These are phyloP conservation scores for Leishmania mexicana DNA, from an alignment of 208 protist genomes.

Conservation along the genomic window DNA sequence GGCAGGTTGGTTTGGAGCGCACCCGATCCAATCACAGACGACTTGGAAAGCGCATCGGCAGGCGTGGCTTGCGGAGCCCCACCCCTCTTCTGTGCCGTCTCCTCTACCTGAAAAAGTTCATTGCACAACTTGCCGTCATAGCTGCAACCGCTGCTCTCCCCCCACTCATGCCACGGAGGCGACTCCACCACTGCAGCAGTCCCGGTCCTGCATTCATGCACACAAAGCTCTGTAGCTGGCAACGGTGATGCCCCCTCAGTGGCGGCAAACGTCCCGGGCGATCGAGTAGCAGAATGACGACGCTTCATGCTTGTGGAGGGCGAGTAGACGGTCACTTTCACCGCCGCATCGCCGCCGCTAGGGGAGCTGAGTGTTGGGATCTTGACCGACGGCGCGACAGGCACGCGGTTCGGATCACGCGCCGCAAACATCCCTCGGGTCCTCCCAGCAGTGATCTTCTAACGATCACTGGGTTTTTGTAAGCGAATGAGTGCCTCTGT, in stretches of 20 bases:
- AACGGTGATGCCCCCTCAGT: neutral
- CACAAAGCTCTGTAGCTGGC: conserved; percentile 4
- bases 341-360: neutral
- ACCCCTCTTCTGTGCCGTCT: neutral
- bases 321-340: conserved; percentile 9
- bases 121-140: neutral
- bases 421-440: conserved; percentile 24
- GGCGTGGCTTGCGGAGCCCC: neutral
- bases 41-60: neutral
- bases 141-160: neutral
- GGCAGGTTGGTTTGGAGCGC: neutral
- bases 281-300: conserved; percentile 4
- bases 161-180: conserved; percentile 4
- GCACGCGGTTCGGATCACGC: conserved; percentile 23
- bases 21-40: neutral
- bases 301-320: conserved; percentile 18
- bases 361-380: conserved; percentile 29
- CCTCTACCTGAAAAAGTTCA: neutral
- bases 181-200: conserved; percentile 1
- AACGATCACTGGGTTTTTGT: conserved; percentile 2
- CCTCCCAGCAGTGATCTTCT: neutral
- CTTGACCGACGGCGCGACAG: conserved; percentile 30
- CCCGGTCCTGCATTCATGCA: conserved; percentile 23
- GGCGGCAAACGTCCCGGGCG: neutral
- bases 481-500: neutral